Conservation (phyloP, 306 rosid species). For the Quercus agrifolia region DNA sequence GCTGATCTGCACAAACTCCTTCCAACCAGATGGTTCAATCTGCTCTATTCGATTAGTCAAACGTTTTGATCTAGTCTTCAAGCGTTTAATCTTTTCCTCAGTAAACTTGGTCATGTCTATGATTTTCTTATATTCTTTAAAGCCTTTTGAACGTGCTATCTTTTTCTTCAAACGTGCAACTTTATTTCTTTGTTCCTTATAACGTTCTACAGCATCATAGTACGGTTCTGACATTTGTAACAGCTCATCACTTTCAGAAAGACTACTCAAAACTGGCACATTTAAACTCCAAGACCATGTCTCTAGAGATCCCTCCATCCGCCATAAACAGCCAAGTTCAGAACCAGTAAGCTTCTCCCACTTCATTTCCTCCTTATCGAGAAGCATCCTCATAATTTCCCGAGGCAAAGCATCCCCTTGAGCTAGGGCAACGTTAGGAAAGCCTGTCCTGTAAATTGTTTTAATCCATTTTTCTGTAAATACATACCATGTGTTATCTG, state of each 20-base stretch:
- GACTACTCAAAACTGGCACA: conserved; percentile 90
- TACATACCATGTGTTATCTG: conserved; percentile 91
- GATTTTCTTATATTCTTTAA: conserved; percentile 75
- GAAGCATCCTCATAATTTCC: conserved; percentile 78
- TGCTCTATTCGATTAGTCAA: conserved; percentile 74
- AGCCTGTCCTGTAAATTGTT: conserved; percentile 73
- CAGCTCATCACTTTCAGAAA: conserved; percentile 73
- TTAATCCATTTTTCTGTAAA: conserved; percentile 89
- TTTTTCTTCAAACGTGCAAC: conserved; percentile 86
- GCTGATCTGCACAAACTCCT: conserved; percentile 92
- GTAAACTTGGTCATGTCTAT: conserved; percentile 50
- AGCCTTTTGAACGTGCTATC: conserved; percentile 76
- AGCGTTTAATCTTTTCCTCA: conserved; percentile 80
- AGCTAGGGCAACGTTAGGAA: conserved; percentile 72
- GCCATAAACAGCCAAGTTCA: conserved; percentile 73
- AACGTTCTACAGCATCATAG: conserved; percentile 45
- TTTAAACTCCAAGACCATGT: conserved; percentile 99
- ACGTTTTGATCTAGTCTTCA: conserved; percentile 72
- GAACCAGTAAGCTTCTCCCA: conserved; percentile 89
- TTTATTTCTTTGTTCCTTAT: conserved; percentile 85
- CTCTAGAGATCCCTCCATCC: conserved; percentile 85
- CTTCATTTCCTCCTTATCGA: conserved; percentile 77
- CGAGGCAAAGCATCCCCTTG: conserved; percentile 81
- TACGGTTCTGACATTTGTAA: conserved; percentile 56
- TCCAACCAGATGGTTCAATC: conserved; percentile 99